Evolutionary conservation across 116 monocot species (phyloP).

Genomic region (Dioscorea cayenensis): DNA sequence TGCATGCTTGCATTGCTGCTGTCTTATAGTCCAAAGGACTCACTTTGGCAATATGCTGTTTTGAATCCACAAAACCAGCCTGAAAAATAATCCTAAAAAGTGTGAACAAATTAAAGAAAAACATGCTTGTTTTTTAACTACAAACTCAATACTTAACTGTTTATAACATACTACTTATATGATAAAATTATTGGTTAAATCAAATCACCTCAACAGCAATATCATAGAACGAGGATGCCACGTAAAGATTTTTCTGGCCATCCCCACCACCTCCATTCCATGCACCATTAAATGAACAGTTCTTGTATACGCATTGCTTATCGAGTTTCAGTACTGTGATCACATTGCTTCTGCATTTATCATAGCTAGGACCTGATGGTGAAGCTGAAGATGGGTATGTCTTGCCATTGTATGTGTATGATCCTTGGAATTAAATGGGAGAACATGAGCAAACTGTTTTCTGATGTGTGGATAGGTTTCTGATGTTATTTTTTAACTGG

Average conservation of each 20-base stretch:
- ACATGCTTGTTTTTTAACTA: background rate
- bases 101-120: background rate
- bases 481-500: too few species aligned
- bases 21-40: slow-evolving; percentile 30
- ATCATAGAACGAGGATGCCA: slow-evolving; percentile 92
- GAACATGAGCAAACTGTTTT: background rate
- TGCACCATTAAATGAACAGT: slow-evolving; percentile 83
- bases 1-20: slow-evolving; percentile 38
- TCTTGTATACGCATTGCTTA: slow-evolving; percentile 70
- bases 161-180: too few species aligned
- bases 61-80: slow-evolving; percentile 48
- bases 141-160: too few species aligned
- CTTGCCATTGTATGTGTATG: slow-evolving; percentile 55
- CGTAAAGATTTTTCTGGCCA: slow-evolving; percentile 73
- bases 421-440: slow-evolving; percentile 23
- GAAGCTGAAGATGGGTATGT: slow-evolving; percentile 42
- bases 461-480: too few species aligned
- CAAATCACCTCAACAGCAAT: slow-evolving; percentile 65
- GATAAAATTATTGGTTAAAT: background rate
- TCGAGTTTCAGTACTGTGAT: slow-evolving; percentile 62
- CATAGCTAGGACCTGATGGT: slow-evolving; percentile 51
- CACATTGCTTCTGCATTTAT: slow-evolving; percentile 53
- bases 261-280: slow-evolving; percentile 97
- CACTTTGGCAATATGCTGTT: slow-evolving; percentile 28
- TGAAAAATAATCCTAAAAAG: slow-evolving; percentile 2